phyloP scores from a whole-genome alignment of 495 filamentous ascomycete genomes.

The Penicillium paxilli region DNA sequence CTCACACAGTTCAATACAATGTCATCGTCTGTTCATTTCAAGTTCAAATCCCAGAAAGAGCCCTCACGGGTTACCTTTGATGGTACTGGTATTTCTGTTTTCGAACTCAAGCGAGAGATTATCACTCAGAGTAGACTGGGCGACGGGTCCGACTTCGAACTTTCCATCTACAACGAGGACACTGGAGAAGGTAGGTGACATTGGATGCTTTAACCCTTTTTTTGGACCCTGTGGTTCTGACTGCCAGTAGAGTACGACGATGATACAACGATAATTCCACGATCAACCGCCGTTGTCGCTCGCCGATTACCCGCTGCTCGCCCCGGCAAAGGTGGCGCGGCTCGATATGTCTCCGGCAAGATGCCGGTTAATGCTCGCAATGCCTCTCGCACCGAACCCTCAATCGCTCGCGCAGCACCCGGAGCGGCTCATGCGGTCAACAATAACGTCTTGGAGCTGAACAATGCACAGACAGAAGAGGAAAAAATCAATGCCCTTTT shows the following conservation, averaged over 20 bases:
- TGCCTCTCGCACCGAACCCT: constrained; percentile 68
- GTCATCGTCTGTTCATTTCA: constrained; percentile 99
- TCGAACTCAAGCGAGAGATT: constrained; percentile 97
- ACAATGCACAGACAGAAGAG: constrained; percentile 79
- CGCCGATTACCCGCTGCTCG: constrained; percentile 80
- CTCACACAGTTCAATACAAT: constrained; percentile 62
- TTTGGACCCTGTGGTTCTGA: constrained; percentile 7
- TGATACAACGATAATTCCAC: constrained; percentile 91
- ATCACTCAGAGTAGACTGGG: constrained; percentile 92
- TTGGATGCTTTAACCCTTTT: neutral
- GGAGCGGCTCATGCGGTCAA: constrained; percentile 44
- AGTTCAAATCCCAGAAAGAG: constrained; percentile 99
- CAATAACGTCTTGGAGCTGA: constrained; percentile 60
- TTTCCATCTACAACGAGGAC: constrained; percentile 89
- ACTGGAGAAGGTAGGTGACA: constrained; percentile 85
- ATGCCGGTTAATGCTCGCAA: constrained; percentile 91
- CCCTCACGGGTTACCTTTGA: constrained; percentile 93
- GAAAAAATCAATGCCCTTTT: constrained; percentile 90
- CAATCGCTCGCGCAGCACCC: constrained; percentile 48
- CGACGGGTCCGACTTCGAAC: constrained; percentile 95
- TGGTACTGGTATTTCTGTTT: constrained; percentile 96
- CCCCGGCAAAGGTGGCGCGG: constrained; percentile 80
- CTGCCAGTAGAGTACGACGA: constrained; percentile 79
- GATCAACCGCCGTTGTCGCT: constrained; percentile 90
- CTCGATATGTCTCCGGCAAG: constrained; percentile 95